Base-by-base conservation (phyloP, 2,329 filamentous ascomycete genomes). In the Alternaria triticimaculans region DNA sequence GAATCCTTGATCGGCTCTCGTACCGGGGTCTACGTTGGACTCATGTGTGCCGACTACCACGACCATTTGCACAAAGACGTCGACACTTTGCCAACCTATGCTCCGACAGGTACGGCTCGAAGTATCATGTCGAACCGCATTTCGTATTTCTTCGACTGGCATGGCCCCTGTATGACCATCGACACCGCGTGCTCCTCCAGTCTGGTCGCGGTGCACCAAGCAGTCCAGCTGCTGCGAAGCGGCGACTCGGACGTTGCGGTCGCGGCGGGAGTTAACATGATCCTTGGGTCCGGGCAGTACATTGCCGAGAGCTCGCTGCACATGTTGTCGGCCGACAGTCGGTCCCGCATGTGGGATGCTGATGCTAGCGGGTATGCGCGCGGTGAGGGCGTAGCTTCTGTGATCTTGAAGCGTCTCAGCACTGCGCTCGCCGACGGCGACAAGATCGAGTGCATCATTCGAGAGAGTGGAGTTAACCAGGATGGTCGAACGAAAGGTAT, bases 381-480 rank as follows among this genome's bases (percentile, higher is more conserved):
- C 0, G 85, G 84, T 14, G 87, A 89, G 55, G 87, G 86, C 0
- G 73, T 87, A 14, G 82, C 82, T 1, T 76, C 79, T 0, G 65
- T 89, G 0, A 74, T 88, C 0, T 64, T 90, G 0, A 89, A 89
- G 71, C 78, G 72, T 1, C 69, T 89, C 1, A 76, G 71, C 5
- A 73, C 80, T 2, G 88, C 88, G 0, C 59, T 89, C 6, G 72
- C 60, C 0, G 81, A 85, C 68, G 81, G 81, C 2, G 84, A 86
- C 63, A 69, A 78, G 6, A 82, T 86, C 25, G 78, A 83, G 26
- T 79, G 79, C 46, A 69, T 81, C 7, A 74, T 82, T 20, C 74
- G 76, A 1, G 78, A 74, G 28, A 81, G 76, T 3, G 77, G 73
- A 4, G 60, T 76, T 8, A 81, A 81, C 25, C 74, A 77, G 23